phyloP scores from a whole-genome alignment of 768 basidiomycete genomes.

The Mycena crocata region DNA sequence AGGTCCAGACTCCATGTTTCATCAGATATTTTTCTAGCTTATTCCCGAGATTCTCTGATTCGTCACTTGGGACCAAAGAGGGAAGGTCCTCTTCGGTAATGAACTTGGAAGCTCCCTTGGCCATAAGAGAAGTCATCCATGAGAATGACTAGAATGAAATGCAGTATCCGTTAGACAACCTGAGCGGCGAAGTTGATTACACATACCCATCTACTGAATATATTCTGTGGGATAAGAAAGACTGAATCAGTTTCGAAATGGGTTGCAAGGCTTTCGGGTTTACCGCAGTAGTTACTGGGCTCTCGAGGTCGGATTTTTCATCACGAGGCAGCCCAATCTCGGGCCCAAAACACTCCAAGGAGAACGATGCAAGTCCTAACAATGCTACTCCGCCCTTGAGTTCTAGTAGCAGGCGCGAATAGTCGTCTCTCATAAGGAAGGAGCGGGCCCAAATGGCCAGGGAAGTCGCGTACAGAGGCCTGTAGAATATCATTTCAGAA shows the following conservation, averaged over 20 bases:
- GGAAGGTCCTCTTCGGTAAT: slow-evolving; percentile 92
- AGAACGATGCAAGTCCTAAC: slow-evolving; percentile 67
- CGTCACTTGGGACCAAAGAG: slow-evolving; percentile 72
- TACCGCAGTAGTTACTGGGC: slow-evolving; percentile 77
- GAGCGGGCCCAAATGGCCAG: slow-evolving; percentile 74
- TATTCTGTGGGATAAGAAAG: too few relatives aligned
- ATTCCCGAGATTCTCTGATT: slow-evolving; percentile 74
- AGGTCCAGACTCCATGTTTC: slow-evolving; percentile 78
- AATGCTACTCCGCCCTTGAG: slow-evolving; percentile 57
- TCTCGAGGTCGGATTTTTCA: slow-evolving; percentile 62
- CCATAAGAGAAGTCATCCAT: slow-evolving; percentile 89
- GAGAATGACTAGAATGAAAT: slow-evolving; percentile 68
- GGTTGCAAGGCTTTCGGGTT: too few relatives aligned
- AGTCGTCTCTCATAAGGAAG: slow-evolving; percentile 43
- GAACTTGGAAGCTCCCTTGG: slow-evolving; percentile 69
- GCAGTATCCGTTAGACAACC: slow-evolving; percentile 1
- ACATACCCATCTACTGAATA: slow-evolving; percentile 79
- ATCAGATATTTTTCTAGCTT: slow-evolving; percentile 69
- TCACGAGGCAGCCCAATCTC: slow-evolving; percentile 53
- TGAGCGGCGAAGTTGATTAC: not conserved
- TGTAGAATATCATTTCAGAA: too few relatives aligned
- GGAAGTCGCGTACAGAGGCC: slow-evolving; percentile 70
- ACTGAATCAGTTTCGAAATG: too few relatives aligned
- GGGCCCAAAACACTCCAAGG: slow-evolving; percentile 77
- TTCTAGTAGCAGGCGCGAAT: slow-evolving; percentile 50